Conservation (phyloP, 2,329 filamentous ascomycete species). For the Leptographium radiaticola region DNA sequence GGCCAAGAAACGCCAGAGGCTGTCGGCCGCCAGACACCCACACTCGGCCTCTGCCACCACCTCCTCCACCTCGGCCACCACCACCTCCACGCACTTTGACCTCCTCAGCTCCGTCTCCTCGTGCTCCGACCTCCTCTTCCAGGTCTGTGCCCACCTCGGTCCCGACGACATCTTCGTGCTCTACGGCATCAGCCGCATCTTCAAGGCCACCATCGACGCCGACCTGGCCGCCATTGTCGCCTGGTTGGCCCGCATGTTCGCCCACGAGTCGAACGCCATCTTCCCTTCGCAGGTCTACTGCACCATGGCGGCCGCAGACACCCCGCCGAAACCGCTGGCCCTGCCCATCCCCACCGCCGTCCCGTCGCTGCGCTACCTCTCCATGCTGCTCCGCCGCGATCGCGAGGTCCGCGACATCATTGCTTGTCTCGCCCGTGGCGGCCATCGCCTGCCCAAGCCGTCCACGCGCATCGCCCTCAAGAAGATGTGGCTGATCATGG, state of each 20-base stretch:
- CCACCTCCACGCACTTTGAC: constrained; percentile 17
- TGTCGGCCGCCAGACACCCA: no score
- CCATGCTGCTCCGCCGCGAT: constrained; percentile 50
- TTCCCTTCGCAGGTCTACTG: constrained; percentile 50
- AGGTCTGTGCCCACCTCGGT: constrained; percentile 40
- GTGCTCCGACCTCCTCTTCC: constrained; percentile 38
- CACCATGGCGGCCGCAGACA: not conserved
- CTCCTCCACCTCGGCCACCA: not conserved
- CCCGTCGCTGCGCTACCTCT: constrained; percentile 45
- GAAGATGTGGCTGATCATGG: constrained; percentile 47
- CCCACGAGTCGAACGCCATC: constrained; percentile 39
- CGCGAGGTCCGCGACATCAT: constrained; percentile 47
- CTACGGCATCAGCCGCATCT: constrained; percentile 50
- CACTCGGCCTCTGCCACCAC: not conserved
- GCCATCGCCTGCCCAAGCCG: constrained; percentile 38
- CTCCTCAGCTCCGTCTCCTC: constrained; percentile 29
- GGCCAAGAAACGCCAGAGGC: no score
- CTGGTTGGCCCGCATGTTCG: constrained; percentile 37
- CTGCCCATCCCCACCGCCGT: not conserved
- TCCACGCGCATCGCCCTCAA: constrained; percentile 27
- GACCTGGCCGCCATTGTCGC: constrained; percentile 46
- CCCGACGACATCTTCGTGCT: constrained; percentile 47
- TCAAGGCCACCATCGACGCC: constrained; percentile 46
- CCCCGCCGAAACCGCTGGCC: not conserved
- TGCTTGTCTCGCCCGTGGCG: constrained; percentile 42